Evolutionary conservation across 2,329 filamentous ascomycete species (phyloP), one percentile per base, ranked within the genome.

Genomic region (Arachnomyces sp.): DNA sequence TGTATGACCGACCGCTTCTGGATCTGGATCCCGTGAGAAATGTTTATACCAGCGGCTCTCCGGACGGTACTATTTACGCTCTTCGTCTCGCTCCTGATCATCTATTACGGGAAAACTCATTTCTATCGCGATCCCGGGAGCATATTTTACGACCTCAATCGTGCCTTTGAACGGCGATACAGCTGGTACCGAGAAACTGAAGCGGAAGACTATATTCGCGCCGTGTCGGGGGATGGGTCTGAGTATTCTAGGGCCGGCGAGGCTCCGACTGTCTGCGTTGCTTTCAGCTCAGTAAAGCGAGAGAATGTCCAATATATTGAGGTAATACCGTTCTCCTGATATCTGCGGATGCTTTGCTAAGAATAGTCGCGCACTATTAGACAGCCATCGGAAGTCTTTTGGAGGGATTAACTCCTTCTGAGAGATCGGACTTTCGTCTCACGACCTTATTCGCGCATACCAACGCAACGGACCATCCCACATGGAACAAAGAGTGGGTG

Each of bases 91-190:
- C 14, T 34, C 3, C 14, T 34, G 14, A 14, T 12, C 32, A 15
- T 34, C 32, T n/a, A 9, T 42, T 48, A 44, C 29, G 42, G 38
- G 7, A 25, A 25, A 25, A 25, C 39, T 9, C 13, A 36, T 25
- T 51, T 39, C 30, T 51, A 48, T 40, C 45, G 49, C 25, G 45
- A 51, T 31, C 49, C 49, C 3, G 43, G 47, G 15, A 49, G 43
- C 4, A 42, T 43, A 11, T 51, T 51, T 31, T 51, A 51, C 25
- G 21, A 42, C 14, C 39, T 29, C 4, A 38, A 40, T 7, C 43
- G 44, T 16, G 44, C 47, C 8, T 50, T 48, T 34, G 49, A 51
- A 6, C 38, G 37, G 25, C 30, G 40, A 14, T 52, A 52, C 34
- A 47, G 44, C 13, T 15, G 38, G 31, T 40, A 39, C 18, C 42